Evolutionary conservation across 352 stramenopile species (phyloP).

Genomic region (Globisporangium canariense): DNA sequence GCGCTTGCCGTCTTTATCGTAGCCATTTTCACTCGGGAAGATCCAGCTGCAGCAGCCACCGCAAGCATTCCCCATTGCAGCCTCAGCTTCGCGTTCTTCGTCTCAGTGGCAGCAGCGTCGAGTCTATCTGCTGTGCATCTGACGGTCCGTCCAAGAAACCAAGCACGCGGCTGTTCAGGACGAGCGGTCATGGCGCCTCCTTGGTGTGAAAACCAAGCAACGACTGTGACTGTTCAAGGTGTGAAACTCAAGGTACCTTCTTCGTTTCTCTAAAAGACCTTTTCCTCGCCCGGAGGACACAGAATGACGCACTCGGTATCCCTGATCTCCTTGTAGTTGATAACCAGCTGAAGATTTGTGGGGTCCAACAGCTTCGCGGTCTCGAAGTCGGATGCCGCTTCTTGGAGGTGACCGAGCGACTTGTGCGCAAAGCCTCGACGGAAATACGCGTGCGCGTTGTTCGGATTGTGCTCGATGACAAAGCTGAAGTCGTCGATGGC

Average conservation of each 20-base stretch:
- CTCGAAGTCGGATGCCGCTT: conserved; percentile 69
- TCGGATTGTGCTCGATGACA: conserved; percentile 66
- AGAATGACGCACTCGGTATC: conserved; percentile 72
- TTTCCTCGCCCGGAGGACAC: conserved; percentile 63
- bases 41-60: conserved; percentile 19
- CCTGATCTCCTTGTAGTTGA: conserved; percentile 79
- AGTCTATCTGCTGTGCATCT: background rate
- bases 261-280: conserved; percentile 26
- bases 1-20: conserved; percentile 8
- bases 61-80: conserved; percentile 19
- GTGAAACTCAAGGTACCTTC: background rate
- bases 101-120: background rate
- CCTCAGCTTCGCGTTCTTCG: background rate
- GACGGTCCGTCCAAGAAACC: background rate
- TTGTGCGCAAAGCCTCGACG: conserved; percentile 75
- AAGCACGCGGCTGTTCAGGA: conserved; percentile 7
- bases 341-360: conserved; percentile 58
- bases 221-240: conserved; percentile 10
- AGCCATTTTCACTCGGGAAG: conserved; percentile 9
- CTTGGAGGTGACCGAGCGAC: conserved; percentile 45
- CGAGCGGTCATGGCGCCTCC: background rate
- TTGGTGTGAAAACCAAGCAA: conserved; percentile 8
- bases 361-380: conserved; percentile 61
- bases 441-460: conserved; percentile 83
- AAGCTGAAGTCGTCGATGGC: conserved; percentile 70